Percentiles rank a stretch among this genome's conserved stretches.
Conservation (phyloP, 2,329 filamentous ascomycete genomes). For the Coniochaeta prunicola region DNA sequence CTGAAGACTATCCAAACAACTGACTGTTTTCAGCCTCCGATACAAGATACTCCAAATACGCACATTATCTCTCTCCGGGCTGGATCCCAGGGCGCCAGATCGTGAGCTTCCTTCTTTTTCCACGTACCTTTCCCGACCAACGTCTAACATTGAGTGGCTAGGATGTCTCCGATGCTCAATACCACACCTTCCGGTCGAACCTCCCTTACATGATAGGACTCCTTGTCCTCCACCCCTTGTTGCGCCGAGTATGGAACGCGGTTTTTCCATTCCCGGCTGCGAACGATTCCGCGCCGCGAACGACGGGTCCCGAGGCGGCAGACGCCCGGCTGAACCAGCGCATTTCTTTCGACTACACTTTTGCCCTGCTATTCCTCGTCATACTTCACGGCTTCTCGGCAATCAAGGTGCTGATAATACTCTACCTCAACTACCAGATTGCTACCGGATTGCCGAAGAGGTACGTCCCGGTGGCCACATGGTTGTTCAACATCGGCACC, state of each 20-base stretch:
- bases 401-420: constrained; percentile 72
- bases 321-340: constrained; percentile 60
- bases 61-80: constrained; percentile 63
- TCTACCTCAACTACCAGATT: constrained; percentile 76
- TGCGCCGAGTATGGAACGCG: constrained; percentile 65
- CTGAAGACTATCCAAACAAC: neutral
- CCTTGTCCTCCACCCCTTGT: constrained; percentile 69
- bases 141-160: constrained; percentile 22
- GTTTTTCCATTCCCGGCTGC: constrained; percentile 30
- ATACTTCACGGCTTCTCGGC: constrained; percentile 80
- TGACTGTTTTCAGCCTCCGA: constrained; percentile 55
- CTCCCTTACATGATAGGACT: constrained; percentile 73
- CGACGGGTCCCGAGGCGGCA: constrained; percentile 31
- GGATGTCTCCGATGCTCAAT: constrained; percentile 89
- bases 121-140: neutral
- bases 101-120: constrained; percentile 37
- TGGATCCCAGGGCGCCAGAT: constrained; percentile 93
- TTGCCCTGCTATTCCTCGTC: constrained; percentile 71
- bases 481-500: constrained; percentile 80
- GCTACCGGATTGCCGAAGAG: constrained; percentile 63
- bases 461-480: constrained; percentile 70
- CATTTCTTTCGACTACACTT: constrained; percentile 73
- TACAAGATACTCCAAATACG: constrained; percentile 71
- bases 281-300: constrained; percentile 15
- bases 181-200: constrained; percentile 76